Percentiles rank a stretch among this genome's conserved stretches.
phyloP scores from a whole-genome alignment of 208 protist genomes.

The Crithidia thermophila region DNA sequence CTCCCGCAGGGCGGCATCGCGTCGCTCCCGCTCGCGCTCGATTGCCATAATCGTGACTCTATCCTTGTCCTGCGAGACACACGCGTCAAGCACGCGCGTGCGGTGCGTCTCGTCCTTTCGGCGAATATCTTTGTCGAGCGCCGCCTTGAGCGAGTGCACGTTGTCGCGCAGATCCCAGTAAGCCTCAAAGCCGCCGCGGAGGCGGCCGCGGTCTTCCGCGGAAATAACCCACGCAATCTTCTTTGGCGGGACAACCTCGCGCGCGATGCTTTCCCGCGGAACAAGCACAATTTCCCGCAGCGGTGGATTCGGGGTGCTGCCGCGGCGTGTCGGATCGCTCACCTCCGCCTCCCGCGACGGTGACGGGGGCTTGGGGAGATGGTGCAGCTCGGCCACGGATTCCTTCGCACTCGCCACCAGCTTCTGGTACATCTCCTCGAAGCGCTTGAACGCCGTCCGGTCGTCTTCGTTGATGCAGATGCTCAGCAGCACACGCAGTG shows the following conservation, averaged over 20 bases:
- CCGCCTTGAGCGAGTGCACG: constrained; percentile 47
- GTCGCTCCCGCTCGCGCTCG: constrained; percentile 26
- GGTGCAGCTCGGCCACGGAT: constrained; percentile 40
- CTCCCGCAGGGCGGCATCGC: constrained; percentile 19
- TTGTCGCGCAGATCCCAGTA: constrained; percentile 58
- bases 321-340: background rate
- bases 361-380: constrained; percentile 40
- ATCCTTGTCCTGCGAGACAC: constrained; percentile 34
- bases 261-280: constrained; percentile 6
- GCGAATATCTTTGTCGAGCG: constrained; percentile 62
- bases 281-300: constrained; percentile 22
- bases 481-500: constrained; percentile 67
- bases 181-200: constrained; percentile 54
- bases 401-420: constrained; percentile 39
- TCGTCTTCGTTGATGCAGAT: constrained; percentile 72
- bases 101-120: constrained; percentile 69
- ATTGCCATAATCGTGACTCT: constrained; percentile 33
- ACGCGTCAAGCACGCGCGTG: constrained; percentile 29
- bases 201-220: constrained; percentile 38
- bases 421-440: constrained; percentile 52
- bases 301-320: background rate
- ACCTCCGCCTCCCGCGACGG: background rate
- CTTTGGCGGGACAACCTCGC: constrained; percentile 5
- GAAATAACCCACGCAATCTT: constrained; percentile 31
- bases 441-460: constrained; percentile 55